Base-by-base conservation (phyloP, 2,329 filamentous ascomycete genomes). In the Fusarium sulawesiense region DNA sequence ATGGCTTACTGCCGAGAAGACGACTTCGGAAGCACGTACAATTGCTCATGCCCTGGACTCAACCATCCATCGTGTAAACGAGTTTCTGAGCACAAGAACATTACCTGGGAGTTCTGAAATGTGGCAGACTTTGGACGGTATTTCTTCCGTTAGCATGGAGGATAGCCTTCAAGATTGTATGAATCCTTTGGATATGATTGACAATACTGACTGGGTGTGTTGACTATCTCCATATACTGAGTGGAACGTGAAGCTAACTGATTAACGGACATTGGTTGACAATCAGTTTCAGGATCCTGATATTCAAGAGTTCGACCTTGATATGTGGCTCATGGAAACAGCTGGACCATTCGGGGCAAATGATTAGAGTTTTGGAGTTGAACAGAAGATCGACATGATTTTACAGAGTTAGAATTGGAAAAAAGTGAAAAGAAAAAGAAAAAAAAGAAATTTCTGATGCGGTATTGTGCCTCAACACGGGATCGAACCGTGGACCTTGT, bases 171-270 rank as follows among this genome's bases (percentile, higher is more conserved):
- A 45, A 2, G 56, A 59, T 4, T 40, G 60, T 6, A 60, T 66
- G 14, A 21, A 66, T 10, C 63, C 61, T 8, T 21, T 56, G 3
- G 55, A 70, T 3, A 54, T 63, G 4, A 59, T 64, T 0, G 74
- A 73, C 2, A 40, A 4, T 9, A 61, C 75, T 23, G 70, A 76
- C 16, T 76, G 74, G 74, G 74, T 76, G 69, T 1, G 40, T 32
- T 16, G 2, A 6, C 3, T 29, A 7, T 13, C 13, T 12, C 16
- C 20, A 16, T 20, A 18, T 16, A 9, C 1, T 32, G 8, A 9
- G 7, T 4, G 2, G 11, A 32, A 37, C 11, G n/a, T 7, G 7
- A 44, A 10, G 7, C 42, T 70, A 6, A 64, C 21, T 10, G 0
- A 7, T 0, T 7, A 0, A 6, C 16, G 69, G 69, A 56, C 54